Percentiles rank a stretch among this genome's conserved stretches.
These are phyloP conservation scores for Xerocomus potaroensis DNA, from an alignment of 768 basidiomycete genomes.

Conservation along the genomic window DNA sequence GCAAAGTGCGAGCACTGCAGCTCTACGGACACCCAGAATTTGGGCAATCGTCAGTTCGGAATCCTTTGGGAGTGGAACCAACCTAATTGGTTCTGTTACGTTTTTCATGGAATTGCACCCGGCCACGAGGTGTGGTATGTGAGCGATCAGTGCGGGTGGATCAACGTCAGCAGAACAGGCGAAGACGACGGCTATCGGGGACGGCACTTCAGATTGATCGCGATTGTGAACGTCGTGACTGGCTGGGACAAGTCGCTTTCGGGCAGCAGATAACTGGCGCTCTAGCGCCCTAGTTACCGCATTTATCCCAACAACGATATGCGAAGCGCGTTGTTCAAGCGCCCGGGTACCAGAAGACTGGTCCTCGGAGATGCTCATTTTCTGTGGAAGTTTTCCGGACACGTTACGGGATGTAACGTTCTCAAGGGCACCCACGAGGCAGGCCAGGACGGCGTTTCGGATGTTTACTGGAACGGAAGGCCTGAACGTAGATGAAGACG, in stretches of 20 bases:
- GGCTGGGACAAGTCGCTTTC: slow-evolving; percentile 13
- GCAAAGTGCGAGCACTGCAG: slow-evolving; percentile 61
- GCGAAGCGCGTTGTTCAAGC: slow-evolving; percentile 16
- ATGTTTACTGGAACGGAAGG: slow-evolving; percentile 57
- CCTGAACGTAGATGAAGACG: slow-evolving; percentile 36
- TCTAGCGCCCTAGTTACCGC: slow-evolving; percentile 74
- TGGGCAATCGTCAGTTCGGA: slow-evolving; percentile 60
- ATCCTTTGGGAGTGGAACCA: slow-evolving; percentile 63
- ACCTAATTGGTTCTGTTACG: slow-evolving; percentile 39
- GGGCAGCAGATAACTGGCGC: slow-evolving; percentile 38
- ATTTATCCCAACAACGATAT: slow-evolving; percentile 70
- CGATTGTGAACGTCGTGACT: not conserved
- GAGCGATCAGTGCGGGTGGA: slow-evolving; percentile 65
- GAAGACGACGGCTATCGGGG: slow-evolving; percentile 44
- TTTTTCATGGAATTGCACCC: slow-evolving; percentile 54
- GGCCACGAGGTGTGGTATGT: slow-evolving; percentile 74
- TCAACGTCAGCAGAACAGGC: slow-evolving; percentile 75
- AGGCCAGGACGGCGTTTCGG: slow-evolving; percentile 56
- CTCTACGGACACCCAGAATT: slow-evolving; percentile 60
- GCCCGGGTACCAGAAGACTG: not conserved
- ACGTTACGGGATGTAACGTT: slow-evolving; percentile 39
- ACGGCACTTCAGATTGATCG: not conserved
- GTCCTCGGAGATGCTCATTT: not conserved
- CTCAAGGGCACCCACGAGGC: slow-evolving; percentile 45
- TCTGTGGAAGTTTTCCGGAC: slow-evolving; percentile 13